Base-by-base conservation (phyloP, 495 filamentous ascomycete genomes). In the Sordaria brevicollis region DNA sequence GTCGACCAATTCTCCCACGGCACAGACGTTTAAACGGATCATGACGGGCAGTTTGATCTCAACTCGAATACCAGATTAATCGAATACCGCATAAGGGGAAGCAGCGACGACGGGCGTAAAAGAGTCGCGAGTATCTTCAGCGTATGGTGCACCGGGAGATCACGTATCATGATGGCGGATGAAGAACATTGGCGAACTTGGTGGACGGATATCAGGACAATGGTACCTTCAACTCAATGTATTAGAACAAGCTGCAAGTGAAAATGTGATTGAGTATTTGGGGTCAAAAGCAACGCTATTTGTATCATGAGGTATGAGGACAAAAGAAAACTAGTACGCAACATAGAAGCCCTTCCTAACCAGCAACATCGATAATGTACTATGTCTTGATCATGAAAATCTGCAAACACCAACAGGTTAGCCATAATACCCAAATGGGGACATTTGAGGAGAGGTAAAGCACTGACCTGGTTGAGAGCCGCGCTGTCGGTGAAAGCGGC, bases 371-470 rank as follows among this genome's bases (percentile, higher is more conserved):
- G 33, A 62, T 57, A 29, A 15, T 57, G 2, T 17, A 10, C 70
- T 80, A 81, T 71, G 84, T 76, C 68, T 91, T 91, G 66, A 91
- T 83, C 90, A 92, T 92, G 74, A 91, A 89, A 70, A 92, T 92
- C 90, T 92, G 72, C 38, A 33, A 1, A 21, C 35, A 76, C 89
- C 72, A 88, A 84, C 71, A 41, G 67, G 25, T 39, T 29, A 13
- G 5, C 65, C 36, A 17, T 54, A 21, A 41, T 33, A 37, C 15
- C 49, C 38, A 43, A 41, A 19, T 31, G 38, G 57, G 13, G 25
- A 31, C 3, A 17, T 62, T 17, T 5, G n/a, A 10, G 41, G 9
- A 71, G 37, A 57, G 39, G 37, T 19, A 25, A 15, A 41, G 69
- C 65, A 76, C 80, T 78, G 79, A 92, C 91, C 87, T 94, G 90